Percentiles rank a stretch among this genome's conserved stretches.
Conservation (phyloP, 2,329 filamentous ascomycete species). For the Hypoxylon rubiginosum region DNA sequence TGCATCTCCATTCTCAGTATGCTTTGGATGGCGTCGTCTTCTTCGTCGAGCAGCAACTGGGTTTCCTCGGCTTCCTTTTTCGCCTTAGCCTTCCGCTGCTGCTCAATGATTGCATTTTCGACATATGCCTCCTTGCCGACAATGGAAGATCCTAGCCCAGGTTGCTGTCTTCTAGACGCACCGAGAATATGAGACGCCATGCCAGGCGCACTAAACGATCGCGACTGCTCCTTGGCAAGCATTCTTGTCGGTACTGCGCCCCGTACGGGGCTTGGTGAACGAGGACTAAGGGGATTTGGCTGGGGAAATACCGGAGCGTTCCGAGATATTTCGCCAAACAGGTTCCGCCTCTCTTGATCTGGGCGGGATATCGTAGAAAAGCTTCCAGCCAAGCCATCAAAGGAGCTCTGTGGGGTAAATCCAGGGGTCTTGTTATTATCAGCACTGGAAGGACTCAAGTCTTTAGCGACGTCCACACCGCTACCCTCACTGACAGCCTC, state of each 20-base stretch:
- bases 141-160: slow-evolving; percentile 56
- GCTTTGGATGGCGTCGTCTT: slow-evolving; percentile 76
- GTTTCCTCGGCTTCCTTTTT: slow-evolving; percentile 70
- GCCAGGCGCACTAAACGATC: slow-evolving; percentile 72
- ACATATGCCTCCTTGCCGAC: slow-evolving; percentile 55
- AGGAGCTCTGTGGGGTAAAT: slow-evolving; percentile 71
- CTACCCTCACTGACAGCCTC: slow-evolving; percentile 68
- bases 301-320: slow-evolving; percentile 68
- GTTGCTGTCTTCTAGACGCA: slow-evolving; percentile 54
- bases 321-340: slow-evolving; percentile 69
- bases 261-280: slow-evolving; percentile 80
- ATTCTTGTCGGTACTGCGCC: slow-evolving; percentile 66
- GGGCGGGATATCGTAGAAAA: slow-evolving; percentile 63
- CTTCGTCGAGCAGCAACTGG: slow-evolving; percentile 73
- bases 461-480: slow-evolving; percentile 74
- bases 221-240: slow-evolving; percentile 62
- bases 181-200: slow-evolving; percentile 68
- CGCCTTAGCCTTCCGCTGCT: slow-evolving; percentile 66
- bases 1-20: slow-evolving; percentile 72
- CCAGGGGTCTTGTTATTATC: slow-evolving; percentile 62
- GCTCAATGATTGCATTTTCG: slow-evolving; percentile 63
- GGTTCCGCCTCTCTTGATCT: slow-evolving; percentile 58
- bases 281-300: slow-evolving; percentile 69
- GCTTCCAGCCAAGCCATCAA: slow-evolving; percentile 61
- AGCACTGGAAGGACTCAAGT: slow-evolving; percentile 67